Conservation (phyloP, 495 filamentous ascomycete genomes). For the Neurospora sp. region DNA sequence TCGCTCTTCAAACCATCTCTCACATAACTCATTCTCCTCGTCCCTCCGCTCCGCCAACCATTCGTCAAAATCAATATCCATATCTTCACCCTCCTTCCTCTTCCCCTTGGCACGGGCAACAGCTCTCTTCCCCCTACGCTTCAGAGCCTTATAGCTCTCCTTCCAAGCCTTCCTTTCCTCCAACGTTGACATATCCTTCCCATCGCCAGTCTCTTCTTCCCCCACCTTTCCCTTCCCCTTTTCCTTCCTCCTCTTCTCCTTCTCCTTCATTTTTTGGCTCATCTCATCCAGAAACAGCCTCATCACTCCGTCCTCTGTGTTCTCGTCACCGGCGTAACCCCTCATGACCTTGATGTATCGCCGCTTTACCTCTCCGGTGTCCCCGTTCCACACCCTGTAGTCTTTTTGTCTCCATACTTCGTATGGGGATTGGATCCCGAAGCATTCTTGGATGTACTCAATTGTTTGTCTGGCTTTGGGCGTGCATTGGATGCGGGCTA, state of each 20-base stretch:
- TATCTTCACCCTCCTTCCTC: not conserved
- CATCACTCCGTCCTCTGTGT: not conserved
- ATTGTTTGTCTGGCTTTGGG: not conserved
- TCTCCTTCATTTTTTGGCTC: not conserved
- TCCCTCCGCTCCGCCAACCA: not conserved
- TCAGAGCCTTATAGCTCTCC: not conserved
- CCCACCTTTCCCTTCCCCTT: not conserved
- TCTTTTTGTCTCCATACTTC: not conserved
- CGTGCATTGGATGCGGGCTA: not conserved
- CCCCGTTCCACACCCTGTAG: not conserved
- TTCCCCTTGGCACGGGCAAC: not conserved
- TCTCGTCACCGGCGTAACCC: not conserved
- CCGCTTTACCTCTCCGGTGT: not conserved
- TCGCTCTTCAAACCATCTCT: not conserved
- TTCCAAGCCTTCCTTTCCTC: not conserved
- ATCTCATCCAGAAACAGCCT: not conserved
- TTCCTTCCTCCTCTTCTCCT: not conserved
- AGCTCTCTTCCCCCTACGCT: not conserved
- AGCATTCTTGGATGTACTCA: not conserved
- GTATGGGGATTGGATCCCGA: not conserved
- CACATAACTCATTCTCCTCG: not conserved
- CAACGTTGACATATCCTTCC: not conserved
- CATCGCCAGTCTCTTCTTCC: not conserved
- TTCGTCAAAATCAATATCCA: not conserved
- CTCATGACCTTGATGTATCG: not conserved